These are phyloP conservation scores for Cephalotrichum gorgonifer DNA, from an alignment of 2,329 filamentous ascomycete species.

Conservation along the genomic window DNA sequence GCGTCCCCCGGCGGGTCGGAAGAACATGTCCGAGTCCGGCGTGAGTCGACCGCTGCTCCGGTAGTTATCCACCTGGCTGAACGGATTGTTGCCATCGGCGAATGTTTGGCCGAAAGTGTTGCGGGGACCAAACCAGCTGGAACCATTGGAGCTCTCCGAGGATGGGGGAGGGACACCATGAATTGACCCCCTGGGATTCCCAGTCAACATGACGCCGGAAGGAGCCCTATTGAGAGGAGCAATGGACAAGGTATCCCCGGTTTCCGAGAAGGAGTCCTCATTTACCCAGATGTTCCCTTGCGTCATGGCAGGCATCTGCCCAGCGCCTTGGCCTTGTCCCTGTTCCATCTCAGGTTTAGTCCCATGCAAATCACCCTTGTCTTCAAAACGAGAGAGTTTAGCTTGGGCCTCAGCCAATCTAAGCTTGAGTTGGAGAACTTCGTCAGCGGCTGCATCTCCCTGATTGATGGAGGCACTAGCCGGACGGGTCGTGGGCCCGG, in stretches of 20 bases:
- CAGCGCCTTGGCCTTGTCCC: not conserved
- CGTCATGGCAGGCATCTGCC: not conserved
- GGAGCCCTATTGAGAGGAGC: constrained; percentile 30
- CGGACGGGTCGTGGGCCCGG: constrained; percentile 38
- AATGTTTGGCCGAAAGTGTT: constrained; percentile 24
- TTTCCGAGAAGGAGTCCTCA: not conserved
- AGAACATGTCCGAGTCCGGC: constrained; percentile 36
- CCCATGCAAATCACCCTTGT: not conserved
- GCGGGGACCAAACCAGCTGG: constrained; percentile 35
- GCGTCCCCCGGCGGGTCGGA: constrained; percentile 30
- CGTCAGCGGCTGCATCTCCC: constrained; percentile 32
- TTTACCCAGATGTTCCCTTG: not conserved
- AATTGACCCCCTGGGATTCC: constrained; percentile 13
- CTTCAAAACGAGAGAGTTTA: constrained; percentile 59
- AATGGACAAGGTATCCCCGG: not conserved
- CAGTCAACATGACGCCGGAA: constrained; percentile 46
- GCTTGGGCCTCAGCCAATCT: constrained; percentile 62
- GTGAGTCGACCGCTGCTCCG: constrained; percentile 33
- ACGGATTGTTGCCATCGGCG: constrained; percentile 26
- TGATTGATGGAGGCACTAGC: constrained; percentile 40
- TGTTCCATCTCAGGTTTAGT: not conserved
- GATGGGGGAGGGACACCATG: not conserved
- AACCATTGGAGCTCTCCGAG: not conserved
- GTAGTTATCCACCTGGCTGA: constrained; percentile 26
- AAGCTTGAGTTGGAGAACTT: constrained; percentile 57